These are phyloP conservation scores for Diutina rugosa DNA, from an alignment of 1,139 yeast species.

Conservation along the genomic window DNA sequence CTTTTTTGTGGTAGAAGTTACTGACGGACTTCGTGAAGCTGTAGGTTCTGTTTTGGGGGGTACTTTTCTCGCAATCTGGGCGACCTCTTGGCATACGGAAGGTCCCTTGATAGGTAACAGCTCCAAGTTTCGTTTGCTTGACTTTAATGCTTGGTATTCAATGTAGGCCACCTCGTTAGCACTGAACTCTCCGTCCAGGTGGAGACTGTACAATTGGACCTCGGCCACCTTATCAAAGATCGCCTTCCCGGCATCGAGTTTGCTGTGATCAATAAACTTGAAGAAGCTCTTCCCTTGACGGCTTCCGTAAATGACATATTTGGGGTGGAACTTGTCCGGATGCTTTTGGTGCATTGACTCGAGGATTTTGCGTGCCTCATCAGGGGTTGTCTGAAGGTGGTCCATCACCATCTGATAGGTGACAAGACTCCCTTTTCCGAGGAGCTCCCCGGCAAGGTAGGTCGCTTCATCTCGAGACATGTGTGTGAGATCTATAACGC, in stretches of 20 bases:
- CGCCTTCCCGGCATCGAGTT: neutral
- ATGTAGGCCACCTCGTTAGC: neutral
- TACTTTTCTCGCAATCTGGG: neutral
- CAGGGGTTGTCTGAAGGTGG: neutral
- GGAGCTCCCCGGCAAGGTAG: neutral
- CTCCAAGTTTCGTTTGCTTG: neutral
- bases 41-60: neutral
- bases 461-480: neutral
- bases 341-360: neutral
- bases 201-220: neutral
- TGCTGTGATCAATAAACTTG: neutral
- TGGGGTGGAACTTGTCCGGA: neutral
- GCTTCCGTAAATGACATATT: neutral
- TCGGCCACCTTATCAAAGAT: neutral
- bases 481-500: neutral
- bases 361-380: neutral
- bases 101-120: neutral
- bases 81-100: neutral
- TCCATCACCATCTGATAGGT: constrained; percentile 1
- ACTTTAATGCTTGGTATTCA: neutral
- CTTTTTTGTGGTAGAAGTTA: neutral
- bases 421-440: neutral
- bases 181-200: neutral
- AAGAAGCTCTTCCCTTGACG: neutral
- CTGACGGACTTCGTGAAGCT: neutral